Conservation (phyloP, 768 basidiomycete genomes). For the Naganishia vishniacii region DNA sequence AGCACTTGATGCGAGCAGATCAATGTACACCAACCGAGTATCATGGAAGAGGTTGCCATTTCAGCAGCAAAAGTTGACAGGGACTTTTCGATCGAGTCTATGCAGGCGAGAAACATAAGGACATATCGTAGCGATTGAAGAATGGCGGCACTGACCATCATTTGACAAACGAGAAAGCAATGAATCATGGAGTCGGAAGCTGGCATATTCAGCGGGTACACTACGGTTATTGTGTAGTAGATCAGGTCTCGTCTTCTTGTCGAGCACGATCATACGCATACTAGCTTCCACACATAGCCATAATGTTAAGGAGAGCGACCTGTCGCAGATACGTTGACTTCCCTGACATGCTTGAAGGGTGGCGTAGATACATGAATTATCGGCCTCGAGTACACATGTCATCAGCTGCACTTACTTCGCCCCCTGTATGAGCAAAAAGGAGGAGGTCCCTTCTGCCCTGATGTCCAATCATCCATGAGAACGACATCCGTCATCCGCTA, state of each 20-base stretch:
- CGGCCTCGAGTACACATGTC: too few relatives aligned
- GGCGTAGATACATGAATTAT: too few relatives aligned
- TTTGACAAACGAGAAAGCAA: slow-evolving; percentile 84
- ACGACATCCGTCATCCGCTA: not conserved
- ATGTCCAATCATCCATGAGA: not conserved
- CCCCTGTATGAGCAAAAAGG: slow-evolving; percentile 87
- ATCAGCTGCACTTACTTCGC: slow-evolving; percentile 53
- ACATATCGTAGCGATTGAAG: too few relatives aligned
- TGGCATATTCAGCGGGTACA: slow-evolving; percentile 89
- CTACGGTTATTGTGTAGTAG: slow-evolving; percentile 25
- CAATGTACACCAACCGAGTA: slow-evolving; percentile 58
- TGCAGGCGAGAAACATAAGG: not conserved
- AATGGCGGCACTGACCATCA: slow-evolving; percentile 58
- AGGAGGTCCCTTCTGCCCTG: slow-evolving; percentile 14
- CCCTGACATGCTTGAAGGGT: slow-evolving; percentile 63
- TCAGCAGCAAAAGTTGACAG: slow-evolving; percentile 93
- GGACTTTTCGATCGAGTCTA: slow-evolving; percentile 77
- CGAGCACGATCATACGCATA: slow-evolving; percentile 28
- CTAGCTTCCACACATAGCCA: slow-evolving; percentile 87
- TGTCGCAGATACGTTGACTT: slow-evolving; percentile 93
- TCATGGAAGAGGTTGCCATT: slow-evolving; percentile 88
- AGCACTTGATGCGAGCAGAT: not conserved
- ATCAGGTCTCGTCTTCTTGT: not conserved
- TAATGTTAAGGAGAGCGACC: slow-evolving; percentile 70
- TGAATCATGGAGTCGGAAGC: slow-evolving; percentile 79